These are phyloP conservation scores for Calonectria ilicicola DNA, from an alignment of 2,329 filamentous ascomycete genomes.

Conservation along the genomic window DNA sequence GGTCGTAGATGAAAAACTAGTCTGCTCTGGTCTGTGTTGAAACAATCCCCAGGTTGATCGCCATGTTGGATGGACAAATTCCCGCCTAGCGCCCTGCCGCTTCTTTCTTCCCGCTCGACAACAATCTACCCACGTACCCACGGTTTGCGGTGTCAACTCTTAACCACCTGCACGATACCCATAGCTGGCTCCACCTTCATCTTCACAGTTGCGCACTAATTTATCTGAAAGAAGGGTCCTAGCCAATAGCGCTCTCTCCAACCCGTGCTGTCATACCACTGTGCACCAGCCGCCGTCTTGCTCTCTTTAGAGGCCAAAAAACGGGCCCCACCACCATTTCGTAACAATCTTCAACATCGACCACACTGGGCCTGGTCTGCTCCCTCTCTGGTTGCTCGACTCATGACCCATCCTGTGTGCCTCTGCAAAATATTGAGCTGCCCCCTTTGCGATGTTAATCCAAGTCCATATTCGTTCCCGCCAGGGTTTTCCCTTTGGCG, in stretches of 20 bases:
- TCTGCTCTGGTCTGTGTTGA: not conserved
- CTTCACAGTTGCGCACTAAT: not conserved
- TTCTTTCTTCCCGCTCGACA: not conserved
- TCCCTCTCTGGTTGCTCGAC: not conserved
- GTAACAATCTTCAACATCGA: not conserved
- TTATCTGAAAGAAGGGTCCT: not conserved
- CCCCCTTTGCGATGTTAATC: not conserved
- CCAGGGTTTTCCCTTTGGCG: not conserved
- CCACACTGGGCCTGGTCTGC: not conserved
- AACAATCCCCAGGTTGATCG: not conserved
- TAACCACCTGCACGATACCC: not conserved
- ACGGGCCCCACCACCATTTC: not conserved
- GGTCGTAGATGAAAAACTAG: not conserved
- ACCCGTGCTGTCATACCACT: not conserved
- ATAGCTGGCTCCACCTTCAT: not conserved
- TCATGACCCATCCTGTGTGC: not conserved
- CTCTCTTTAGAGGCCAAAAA: not conserved
- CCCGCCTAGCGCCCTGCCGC: not conserved
- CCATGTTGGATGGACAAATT: not conserved
- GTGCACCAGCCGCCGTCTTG: not conserved
- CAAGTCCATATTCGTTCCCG: not conserved
- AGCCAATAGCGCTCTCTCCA: not conserved
- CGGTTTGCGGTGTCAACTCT: constrained; percentile 1
- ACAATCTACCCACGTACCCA: not conserved
- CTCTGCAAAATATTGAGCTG: not conserved